These are phyloP conservation scores for Mucor racemosus DNA, from an alignment of 371 early-diverging fungal genomes.

Conservation along the genomic window DNA sequence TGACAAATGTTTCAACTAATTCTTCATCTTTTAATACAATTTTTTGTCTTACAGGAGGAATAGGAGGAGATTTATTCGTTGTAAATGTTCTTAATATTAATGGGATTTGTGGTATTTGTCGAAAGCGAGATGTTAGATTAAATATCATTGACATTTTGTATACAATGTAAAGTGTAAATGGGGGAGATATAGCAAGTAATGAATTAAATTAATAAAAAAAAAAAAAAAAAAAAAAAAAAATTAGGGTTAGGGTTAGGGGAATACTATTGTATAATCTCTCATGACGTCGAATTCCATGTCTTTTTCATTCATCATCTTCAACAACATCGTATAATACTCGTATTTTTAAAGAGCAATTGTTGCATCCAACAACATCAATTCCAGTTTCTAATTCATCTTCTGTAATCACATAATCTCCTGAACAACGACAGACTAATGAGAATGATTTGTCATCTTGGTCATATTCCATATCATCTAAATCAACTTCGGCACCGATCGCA, in stretches of 20 bases:
- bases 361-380: slow-evolving; percentile 55
- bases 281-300: slow-evolving; percentile 2
- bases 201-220: background rate
- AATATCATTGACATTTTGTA: background rate
- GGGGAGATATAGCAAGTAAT: background rate
- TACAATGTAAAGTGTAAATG: background rate
- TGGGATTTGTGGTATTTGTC: background rate
- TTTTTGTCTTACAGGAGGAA: slow-evolving; percentile 35
- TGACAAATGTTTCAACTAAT: slow-evolving; percentile 85
- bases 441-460: slow-evolving; percentile 34
- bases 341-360: slow-evolving; percentile 58
- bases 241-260: background rate
- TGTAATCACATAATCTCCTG: slow-evolving; percentile 53
- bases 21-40: slow-evolving; percentile 78
- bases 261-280: background rate
- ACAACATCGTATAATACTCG: slow-evolving; percentile 57
- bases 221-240: background rate
- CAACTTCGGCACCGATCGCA: slow-evolving; percentile 49
- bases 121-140: background rate
- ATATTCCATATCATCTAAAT: slow-evolving; percentile 53
- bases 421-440: slow-evolving; percentile 56
- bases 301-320: slow-evolving; percentile 31
- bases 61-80: background rate
- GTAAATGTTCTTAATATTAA: background rate
- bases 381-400: slow-evolving; percentile 59